Evolutionary conservation across 2,329 filamentous ascomycete genomes (phyloP).

Genomic region (Phyllosticta citriasiana): DNA sequence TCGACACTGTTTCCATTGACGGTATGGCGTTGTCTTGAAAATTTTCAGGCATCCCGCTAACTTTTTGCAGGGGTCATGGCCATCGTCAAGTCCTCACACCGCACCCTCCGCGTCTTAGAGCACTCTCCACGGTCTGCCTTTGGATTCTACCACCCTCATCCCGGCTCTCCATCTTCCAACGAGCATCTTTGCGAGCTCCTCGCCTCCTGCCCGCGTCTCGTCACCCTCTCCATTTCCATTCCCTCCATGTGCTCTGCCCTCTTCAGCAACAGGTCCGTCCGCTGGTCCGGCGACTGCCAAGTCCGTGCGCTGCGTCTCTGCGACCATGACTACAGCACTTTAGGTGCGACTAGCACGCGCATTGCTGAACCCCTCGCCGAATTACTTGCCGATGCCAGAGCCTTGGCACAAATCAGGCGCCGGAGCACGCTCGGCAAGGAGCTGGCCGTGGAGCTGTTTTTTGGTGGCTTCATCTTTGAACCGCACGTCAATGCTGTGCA

Average conservation of each 20-base stretch:
- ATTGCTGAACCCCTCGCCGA: constrained; percentile 21
- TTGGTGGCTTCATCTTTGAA: constrained; percentile 42
- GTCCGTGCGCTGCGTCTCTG: constrained; percentile 41
- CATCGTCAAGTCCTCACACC: constrained; percentile 39
- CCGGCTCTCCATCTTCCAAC: constrained; percentile 32
- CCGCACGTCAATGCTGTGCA: constrained; percentile 36
- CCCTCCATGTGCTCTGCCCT: constrained; percentile 39
- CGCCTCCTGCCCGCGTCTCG: constrained; percentile 35
- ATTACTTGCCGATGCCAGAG: constrained; percentile 32
- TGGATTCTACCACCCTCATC: constrained; percentile 42
- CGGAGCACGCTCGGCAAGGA: constrained; percentile 27
- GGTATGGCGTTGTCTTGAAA: constrained; percentile 14
- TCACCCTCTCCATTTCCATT: constrained; percentile 39
- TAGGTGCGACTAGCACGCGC: constrained; percentile 18
- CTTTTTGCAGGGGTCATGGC: constrained; percentile 37
- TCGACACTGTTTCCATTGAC: constrained; percentile 43
- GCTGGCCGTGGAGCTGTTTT: constrained; percentile 41
- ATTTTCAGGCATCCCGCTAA: background rate
- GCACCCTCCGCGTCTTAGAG: constrained; percentile 41
- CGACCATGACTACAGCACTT: constrained; percentile 28
- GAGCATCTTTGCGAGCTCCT: constrained; percentile 41
- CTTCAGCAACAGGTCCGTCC: constrained; percentile 35
- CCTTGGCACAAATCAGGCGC: constrained; percentile 29
- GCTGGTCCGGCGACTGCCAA: constrained; percentile 39
- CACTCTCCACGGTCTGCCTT: constrained; percentile 44